Evolutionary conservation across 176 grass and related monocot genomes (phyloP).

Genomic region (Musa beccarii): DNA sequence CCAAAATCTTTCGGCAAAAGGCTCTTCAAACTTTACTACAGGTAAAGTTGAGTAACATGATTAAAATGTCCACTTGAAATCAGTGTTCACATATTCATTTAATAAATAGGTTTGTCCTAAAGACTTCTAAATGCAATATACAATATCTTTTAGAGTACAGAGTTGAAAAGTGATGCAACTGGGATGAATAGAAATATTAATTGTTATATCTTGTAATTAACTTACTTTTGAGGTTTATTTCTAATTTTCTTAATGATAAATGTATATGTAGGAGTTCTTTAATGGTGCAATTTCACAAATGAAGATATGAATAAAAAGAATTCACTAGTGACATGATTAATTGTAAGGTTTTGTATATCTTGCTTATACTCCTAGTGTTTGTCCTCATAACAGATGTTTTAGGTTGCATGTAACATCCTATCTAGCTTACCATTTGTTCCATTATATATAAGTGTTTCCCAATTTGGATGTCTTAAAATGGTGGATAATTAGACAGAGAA

Average conservation of each 20-base stretch:
- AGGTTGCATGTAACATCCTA: not conserved
- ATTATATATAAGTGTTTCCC: not conserved
- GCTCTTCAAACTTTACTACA: conserved; percentile 82
- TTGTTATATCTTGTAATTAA: not conserved
- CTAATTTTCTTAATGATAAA: too few relatives aligned
- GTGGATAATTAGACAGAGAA: not conserved
- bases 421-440: not conserved
- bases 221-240: too few relatives aligned
- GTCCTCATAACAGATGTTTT: not conserved
- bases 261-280: too few relatives aligned
- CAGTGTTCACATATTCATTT: too few relatives aligned
- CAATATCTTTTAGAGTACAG: not conserved
- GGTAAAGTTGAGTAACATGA: conserved; percentile 31
- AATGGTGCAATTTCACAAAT: too few relatives aligned
- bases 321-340: too few relatives aligned
- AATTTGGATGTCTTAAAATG: not conserved
- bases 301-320: too few relatives aligned
- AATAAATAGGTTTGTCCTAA: not conserved
- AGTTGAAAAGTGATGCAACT: not conserved
- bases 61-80: not conserved
- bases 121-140: not conserved
- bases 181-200: not conserved
- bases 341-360: too few relatives aligned
- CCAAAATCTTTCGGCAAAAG: conserved; percentile 59
- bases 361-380: not conserved